Percentiles rank a stretch among this genome's conserved stretches.
Evolutionary conservation across 2,329 filamentous ascomycete species (phyloP).

Genomic region (Diplodia scrobiculata): DNA sequence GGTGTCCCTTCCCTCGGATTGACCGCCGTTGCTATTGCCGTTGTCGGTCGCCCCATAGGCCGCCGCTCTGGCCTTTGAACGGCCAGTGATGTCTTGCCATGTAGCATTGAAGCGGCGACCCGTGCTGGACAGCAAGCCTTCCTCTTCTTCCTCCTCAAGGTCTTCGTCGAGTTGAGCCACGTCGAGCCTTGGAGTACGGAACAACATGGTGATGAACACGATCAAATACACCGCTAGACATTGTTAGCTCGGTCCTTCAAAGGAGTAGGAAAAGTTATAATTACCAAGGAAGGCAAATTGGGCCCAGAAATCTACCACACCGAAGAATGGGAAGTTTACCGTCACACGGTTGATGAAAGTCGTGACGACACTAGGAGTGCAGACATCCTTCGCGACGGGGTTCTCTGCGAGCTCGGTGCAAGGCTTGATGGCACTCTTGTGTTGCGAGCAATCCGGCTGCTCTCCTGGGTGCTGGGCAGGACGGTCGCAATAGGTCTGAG

Average conservation of each 20-base stretch:
- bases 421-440: constrained; percentile 71
- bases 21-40: neutral
- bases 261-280: constrained; percentile 25
- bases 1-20: constrained; percentile 24
- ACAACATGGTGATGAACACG: constrained; percentile 75
- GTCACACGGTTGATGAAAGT: constrained; percentile 92
- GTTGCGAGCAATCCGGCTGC: constrained; percentile 73
- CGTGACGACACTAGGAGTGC: constrained; percentile 86
- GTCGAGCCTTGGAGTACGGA: constrained; percentile 77
- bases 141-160: constrained; percentile 88
- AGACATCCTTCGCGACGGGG: constrained; percentile 73
- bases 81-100: constrained; percentile 82
- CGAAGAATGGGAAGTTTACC: constrained; percentile 94
- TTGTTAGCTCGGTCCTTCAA: neutral
- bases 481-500: constrained; percentile 88
- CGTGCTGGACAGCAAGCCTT: constrained; percentile 83
- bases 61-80: constrained; percentile 38
- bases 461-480: constrained; percentile 63
- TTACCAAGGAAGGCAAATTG: constrained; percentile 84
- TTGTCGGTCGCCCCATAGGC: constrained; percentile 31
- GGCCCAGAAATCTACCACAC: constrained; percentile 90
- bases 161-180: constrained; percentile 81
- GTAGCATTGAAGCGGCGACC: constrained; percentile 79
- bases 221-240: constrained; percentile 68
- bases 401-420: constrained; percentile 78